Conservation (phyloP, 2,329 filamentous ascomycete species). For the Hymenoscyphus repandus region DNA sequence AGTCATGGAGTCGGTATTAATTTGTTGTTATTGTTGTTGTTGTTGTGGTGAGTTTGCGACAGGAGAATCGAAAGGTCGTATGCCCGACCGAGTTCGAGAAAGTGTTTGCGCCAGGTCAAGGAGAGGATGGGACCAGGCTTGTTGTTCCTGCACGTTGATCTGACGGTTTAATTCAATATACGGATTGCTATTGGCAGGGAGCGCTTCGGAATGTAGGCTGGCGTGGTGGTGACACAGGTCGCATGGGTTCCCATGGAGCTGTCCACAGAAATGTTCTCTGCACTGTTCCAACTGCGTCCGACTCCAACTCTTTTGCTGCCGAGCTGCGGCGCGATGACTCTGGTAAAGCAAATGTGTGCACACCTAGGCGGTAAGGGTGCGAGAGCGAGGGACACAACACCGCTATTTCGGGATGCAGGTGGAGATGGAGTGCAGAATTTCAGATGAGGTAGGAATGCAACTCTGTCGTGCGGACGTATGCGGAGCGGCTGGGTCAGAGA, state of each 20-base stretch:
- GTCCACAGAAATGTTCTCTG: slow-evolving; percentile 3
- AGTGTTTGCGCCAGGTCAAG: slow-evolving; percentile 22
- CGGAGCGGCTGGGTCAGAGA: not conserved
- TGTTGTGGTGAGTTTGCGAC: slow-evolving; percentile 12
- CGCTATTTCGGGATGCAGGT: slow-evolving; percentile 11
- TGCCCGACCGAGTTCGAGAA: slow-evolving; percentile 2
- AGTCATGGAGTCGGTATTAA: slow-evolving; percentile 13
- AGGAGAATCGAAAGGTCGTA: slow-evolving; percentile 1
- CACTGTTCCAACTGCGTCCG: not conserved
- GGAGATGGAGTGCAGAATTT: not conserved
- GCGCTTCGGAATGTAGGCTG: slow-evolving; percentile 26
- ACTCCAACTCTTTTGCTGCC: slow-evolving; percentile 3
- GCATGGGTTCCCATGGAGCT: slow-evolving; percentile 3
- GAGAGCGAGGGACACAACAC: slow-evolving; percentile 3
- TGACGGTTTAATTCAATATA: slow-evolving; percentile 19
- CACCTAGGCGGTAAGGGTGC: slow-evolving; percentile 12
- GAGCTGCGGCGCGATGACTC: slow-evolving; percentile 4
- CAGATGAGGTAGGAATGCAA: not conserved
- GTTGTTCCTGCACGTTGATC: slow-evolving; percentile 31
- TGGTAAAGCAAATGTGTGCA: not conserved
- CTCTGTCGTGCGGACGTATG: not conserved
- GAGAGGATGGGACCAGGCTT: slow-evolving; percentile 15
- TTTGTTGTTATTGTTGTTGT: slow-evolving; percentile 3
- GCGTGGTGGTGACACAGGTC: slow-evolving; percentile 19
- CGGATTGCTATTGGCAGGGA: slow-evolving; percentile 20